These are phyloP conservation scores for Grosmannia huntii DNA, from an alignment of 2,329 filamentous ascomycete species.

Conservation along the genomic window DNA sequence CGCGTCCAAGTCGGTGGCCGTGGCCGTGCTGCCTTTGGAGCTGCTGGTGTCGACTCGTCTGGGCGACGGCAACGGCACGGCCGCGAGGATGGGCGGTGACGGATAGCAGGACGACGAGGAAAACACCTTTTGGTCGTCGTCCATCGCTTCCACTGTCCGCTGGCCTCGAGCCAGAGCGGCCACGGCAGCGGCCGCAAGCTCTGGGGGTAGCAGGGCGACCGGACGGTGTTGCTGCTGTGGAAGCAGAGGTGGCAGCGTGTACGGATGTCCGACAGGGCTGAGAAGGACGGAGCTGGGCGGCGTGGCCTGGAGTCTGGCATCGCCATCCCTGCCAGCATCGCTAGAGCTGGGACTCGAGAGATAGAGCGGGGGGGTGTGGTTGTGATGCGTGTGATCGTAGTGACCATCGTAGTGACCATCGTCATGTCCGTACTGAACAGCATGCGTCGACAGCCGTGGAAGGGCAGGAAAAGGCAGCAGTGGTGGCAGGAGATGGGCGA, in stretches of 20 bases:
- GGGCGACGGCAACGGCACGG: too few relatives aligned
- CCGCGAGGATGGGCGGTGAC: neutral
- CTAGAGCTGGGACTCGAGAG: neutral
- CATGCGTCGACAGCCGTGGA: neutral
- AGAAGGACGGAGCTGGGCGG: too few relatives aligned
- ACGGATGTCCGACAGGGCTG: neutral
- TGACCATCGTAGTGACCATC: neutral
- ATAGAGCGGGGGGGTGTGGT: neutral
- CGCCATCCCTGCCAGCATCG: neutral
- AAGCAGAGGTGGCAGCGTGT: neutral
- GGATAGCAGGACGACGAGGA: neutral
- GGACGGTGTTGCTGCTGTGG: neutral
- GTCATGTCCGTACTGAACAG: neutral
- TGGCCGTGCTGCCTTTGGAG: neutral
- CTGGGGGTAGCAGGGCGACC: neutral
- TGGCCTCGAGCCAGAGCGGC: neutral
- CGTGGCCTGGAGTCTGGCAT: neutral
- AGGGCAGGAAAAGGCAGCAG: neutral
- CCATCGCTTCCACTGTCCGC: neutral
- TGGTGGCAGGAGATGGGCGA: neutral
- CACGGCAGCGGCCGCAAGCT: neutral
- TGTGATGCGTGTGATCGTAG: neutral
- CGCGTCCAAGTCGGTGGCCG: constrained; percentile 1
- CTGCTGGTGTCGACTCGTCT: neutral
- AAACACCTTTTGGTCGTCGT: neutral